A percentile compares a stretch with the other conserved stretches of the same genome.
Evolutionary conservation across 306 rosid genomes (phyloP).

Genomic region (Vigna mungo): DNA sequence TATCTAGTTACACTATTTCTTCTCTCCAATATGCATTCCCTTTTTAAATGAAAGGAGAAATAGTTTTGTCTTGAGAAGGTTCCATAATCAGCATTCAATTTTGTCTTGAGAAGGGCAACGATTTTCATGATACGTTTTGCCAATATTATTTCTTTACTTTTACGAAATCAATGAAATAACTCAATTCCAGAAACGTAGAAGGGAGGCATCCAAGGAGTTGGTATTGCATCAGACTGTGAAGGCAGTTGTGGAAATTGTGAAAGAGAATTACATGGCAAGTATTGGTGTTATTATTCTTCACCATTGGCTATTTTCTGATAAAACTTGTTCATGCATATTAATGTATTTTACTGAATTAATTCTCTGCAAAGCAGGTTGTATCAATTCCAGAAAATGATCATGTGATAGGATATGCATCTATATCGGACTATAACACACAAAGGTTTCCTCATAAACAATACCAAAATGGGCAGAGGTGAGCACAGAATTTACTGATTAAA

Average conservation of each 20-base stretch:
- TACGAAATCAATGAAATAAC: constrained; percentile 36
- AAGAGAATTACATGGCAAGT: constrained; percentile 92
- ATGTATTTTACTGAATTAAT: constrained; percentile 37
- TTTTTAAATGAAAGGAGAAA: not conserved
- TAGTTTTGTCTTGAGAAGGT: not conserved
- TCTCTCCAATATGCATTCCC: constrained; percentile 20
- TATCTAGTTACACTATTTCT: not conserved
- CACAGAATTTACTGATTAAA: constrained; percentile 20
- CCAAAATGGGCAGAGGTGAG: constrained; percentile 83
- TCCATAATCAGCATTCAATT: constrained; percentile 28
- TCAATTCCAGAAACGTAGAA: constrained; percentile 75
- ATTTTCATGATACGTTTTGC: not conserved
- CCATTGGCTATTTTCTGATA: constrained; percentile 26
- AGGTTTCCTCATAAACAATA: constrained; percentile 62
- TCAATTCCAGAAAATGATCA: constrained; percentile 77
- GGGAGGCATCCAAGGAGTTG: constrained; percentile 60
- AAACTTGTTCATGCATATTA: constrained; percentile 20
- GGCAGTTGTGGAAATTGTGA: constrained; percentile 82
- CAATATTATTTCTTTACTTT: constrained; percentile 17
- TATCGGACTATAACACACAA: constrained; percentile 84
- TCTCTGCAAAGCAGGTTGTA: constrained; percentile 64
- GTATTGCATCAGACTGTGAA: constrained; percentile 75
- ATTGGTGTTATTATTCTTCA: constrained; percentile 27
- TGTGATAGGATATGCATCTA: constrained; percentile 76
- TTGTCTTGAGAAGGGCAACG: constrained; percentile 20